Conservation (phyloP, 345 rosid species). For the Erysimum cheiranthoides region DNA sequence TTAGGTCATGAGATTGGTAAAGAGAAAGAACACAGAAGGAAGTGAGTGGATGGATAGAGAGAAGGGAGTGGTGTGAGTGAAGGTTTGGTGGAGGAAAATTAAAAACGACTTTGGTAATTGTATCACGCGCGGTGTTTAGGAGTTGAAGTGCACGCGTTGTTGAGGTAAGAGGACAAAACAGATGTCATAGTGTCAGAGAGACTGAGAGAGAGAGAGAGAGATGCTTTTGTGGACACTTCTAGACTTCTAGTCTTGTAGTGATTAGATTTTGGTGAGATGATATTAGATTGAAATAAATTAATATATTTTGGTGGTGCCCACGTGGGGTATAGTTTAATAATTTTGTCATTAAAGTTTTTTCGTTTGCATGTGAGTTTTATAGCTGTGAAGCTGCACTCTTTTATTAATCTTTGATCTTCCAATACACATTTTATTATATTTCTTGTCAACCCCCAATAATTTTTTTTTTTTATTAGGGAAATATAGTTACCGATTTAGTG, state of each 20-base stretch:
- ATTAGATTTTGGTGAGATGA: slow-evolving; percentile 42
- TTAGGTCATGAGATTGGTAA: slow-evolving; percentile 39
- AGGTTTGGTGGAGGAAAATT: slow-evolving; percentile 26
- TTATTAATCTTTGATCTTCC: not conserved
- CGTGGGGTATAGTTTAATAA: slow-evolving; percentile 35
- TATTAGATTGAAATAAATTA: slow-evolving; percentile 3
- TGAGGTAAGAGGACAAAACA: slow-evolving; percentile 9
- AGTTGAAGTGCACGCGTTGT: slow-evolving; percentile 7
- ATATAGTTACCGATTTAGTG: not conserved
- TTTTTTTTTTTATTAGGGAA: too few relatives aligned
- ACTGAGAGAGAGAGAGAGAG: slow-evolving; percentile 32
- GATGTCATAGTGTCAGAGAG: slow-evolving; percentile 38
- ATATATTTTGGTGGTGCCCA: slow-evolving; percentile 32
- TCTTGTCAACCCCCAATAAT: too few relatives aligned
- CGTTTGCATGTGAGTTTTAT: slow-evolving; percentile 17
- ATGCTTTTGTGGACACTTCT: slow-evolving; percentile 33
- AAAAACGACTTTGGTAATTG: not conserved
- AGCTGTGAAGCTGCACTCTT: slow-evolving; percentile 5
- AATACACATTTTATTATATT: too few relatives aligned
- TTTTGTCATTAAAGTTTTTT: slow-evolving; percentile 31
- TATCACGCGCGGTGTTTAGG: slow-evolving; percentile 5
- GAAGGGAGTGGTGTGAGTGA: slow-evolving; percentile 24
- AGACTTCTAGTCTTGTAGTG: slow-evolving; percentile 29
- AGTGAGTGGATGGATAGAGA: slow-evolving; percentile 29
- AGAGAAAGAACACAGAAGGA: slow-evolving; percentile 24